Percentiles rank a stretch among this genome's conserved stretches.
phyloP scores from a whole-genome alignment of 2,329 filamentous ascomycete genomes.

The Colletotrichum kahawae region DNA sequence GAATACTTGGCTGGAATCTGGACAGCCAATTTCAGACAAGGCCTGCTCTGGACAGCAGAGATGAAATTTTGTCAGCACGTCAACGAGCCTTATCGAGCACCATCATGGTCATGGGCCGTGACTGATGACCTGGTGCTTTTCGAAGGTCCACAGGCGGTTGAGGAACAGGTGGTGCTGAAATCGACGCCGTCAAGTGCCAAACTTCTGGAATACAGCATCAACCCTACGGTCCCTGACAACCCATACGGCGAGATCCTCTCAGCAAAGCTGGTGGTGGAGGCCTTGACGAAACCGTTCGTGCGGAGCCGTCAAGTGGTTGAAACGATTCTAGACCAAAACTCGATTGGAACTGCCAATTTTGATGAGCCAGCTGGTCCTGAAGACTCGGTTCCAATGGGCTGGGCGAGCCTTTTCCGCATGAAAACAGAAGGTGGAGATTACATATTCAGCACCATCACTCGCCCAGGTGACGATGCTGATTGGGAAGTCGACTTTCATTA shows the following conservation, averaged over 20 bases:
- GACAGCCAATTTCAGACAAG: not conserved
- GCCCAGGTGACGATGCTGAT: not conserved
- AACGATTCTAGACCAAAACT: not conserved
- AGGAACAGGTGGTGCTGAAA: not conserved
- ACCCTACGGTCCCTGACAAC: not conserved
- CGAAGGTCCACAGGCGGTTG: not conserved
- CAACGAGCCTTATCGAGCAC: not conserved
- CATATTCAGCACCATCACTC: not conserved
- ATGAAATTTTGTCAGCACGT: not conserved
- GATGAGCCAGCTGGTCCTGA: not conserved
- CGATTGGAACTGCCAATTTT: not conserved
- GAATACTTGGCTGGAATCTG: not conserved
- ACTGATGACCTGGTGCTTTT: not conserved
- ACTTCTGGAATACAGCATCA: not conserved
- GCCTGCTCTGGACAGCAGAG: not conserved
- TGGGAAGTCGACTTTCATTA: not conserved
- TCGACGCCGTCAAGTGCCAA: not conserved
- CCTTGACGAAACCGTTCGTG: not conserved
- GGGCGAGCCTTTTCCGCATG: not conserved
- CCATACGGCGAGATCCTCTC: not conserved
- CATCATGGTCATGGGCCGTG: not conserved
- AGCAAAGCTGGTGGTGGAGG: not conserved
- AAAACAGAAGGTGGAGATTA: not conserved
- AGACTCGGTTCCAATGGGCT: not conserved
- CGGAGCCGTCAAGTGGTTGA: not conserved